A percentile compares a stretch with the other conserved stretches of the same genome.
Conservation (phyloP, 1,284 basidiomycete genomes). For the Mrakiaceae sp. region DNA sequence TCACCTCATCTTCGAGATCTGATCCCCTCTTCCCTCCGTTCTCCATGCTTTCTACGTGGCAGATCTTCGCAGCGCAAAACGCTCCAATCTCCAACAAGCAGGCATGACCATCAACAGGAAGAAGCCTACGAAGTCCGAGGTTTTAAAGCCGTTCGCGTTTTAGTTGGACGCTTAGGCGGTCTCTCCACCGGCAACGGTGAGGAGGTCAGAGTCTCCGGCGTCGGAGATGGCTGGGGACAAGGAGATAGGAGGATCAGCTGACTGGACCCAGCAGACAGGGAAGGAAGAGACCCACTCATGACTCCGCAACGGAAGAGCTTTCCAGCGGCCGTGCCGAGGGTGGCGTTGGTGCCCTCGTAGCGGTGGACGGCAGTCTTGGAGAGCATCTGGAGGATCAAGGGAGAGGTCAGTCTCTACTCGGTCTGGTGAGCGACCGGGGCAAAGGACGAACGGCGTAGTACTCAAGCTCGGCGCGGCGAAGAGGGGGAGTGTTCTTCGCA, state of each 20-base stretch:
- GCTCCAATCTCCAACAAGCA: slow-evolving; percentile 1
- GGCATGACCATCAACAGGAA: no score
- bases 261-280: no score
- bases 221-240: slow-evolving; percentile 55
- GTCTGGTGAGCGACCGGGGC: background rate
- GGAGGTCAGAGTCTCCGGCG: slow-evolving; percentile 91
- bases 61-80: slow-evolving; percentile 21
- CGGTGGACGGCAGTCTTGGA: slow-evolving; percentile 96
- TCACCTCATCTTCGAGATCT: no score
- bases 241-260: no score
- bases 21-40: no score
- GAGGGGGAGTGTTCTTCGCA: slow-evolving; percentile 96
- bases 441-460: slow-evolving; percentile 64
- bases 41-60: background rate
- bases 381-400: slow-evolving; percentile 21
- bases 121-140: no score
- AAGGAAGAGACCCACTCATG: slow-evolving; percentile 45
- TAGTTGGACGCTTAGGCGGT: slow-evolving; percentile 10
- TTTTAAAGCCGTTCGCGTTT: no score
- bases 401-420: background rate
- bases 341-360: slow-evolving; percentile 92
- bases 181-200: slow-evolving; percentile 16
- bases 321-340: slow-evolving; percentile 96
- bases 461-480: slow-evolving; percentile 98
- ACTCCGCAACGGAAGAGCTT: slow-evolving; percentile 99